Percentiles rank a stretch among this genome's conserved stretches.
These are phyloP conservation scores for Lactarius indigo DNA, from an alignment of 768 basidiomycete genomes.

Conservation along the genomic window DNA sequence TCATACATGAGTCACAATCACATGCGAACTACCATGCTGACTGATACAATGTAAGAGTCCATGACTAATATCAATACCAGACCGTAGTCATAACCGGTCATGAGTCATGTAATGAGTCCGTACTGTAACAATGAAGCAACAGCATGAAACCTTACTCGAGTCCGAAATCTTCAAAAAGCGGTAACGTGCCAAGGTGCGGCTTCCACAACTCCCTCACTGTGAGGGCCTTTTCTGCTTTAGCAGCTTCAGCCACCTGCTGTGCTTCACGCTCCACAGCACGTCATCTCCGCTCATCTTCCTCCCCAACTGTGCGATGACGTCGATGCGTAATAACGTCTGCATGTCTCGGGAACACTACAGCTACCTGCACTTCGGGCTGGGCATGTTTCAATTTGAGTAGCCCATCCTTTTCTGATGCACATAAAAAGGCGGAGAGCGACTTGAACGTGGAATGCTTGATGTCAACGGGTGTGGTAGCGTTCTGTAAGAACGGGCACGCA, in stretches of 20 bases:
- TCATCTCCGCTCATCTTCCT: slow-evolving; percentile 59
- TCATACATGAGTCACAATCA: no score
- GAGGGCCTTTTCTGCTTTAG: slow-evolving; percentile 44
- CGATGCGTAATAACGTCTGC: slow-evolving; percentile 51
- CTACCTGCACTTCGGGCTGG: slow-evolving; percentile 33
- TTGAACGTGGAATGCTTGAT: slow-evolving; percentile 81
- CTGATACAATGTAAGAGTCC: no score
- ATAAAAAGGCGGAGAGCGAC: slow-evolving; percentile 78
- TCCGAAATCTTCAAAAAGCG: slow-evolving; percentile 61
- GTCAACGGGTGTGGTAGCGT: slow-evolving; percentile 45
- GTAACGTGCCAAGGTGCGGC: slow-evolving; percentile 53
- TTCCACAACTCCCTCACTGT: slow-evolving; percentile 72
- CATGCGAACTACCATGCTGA: no score
- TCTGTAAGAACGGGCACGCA: slow-evolving; percentile 59
- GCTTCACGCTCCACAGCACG: slow-evolving; percentile 55
- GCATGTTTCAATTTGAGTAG: slow-evolving; percentile 69
- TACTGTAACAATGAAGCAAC: no score
- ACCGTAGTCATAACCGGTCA: no score
- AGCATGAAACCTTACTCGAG: slow-evolving; percentile 50
- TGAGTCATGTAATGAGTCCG: no score
- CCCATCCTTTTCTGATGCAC: slow-evolving; percentile 66
- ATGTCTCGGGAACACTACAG: slow-evolving; percentile 54
- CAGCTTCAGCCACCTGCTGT: slow-evolving; percentile 48
- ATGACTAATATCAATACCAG: no score
- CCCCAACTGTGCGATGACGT: slow-evolving; percentile 57